These are phyloP conservation scores for Salvia hispanica DNA, from an alignment of 257 asterid species.

Conservation along the genomic window DNA sequence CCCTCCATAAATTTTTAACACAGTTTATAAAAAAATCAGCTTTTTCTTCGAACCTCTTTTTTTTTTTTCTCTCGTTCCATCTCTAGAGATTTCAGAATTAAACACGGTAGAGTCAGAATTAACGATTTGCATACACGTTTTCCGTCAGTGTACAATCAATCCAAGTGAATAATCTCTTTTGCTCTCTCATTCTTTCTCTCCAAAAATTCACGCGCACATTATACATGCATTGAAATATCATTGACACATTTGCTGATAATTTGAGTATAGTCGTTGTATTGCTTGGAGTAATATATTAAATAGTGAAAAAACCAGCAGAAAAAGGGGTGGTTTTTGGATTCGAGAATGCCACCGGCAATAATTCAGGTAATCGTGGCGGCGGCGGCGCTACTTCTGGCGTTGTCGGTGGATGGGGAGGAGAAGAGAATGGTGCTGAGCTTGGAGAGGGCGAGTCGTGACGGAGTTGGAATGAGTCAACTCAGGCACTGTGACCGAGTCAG, in stretches of 20 bases:
- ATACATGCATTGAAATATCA: conserved; percentile 13
- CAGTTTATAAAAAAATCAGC: no score
- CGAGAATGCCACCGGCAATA: conserved; percentile 44
- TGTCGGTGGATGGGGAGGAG: no score
- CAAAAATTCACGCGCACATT: conserved; percentile 30
- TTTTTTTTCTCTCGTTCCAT: no score
- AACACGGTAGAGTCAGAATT: no score
- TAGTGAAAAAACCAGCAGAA: conserved; percentile 12
- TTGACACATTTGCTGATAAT: conserved; percentile 3
- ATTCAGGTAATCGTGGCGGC: conserved; percentile 30
- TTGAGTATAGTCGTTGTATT: conserved; percentile 23
- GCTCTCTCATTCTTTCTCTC: conserved; percentile 33
- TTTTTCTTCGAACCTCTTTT: no score
- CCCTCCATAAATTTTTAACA: no score
- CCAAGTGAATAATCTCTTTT: conserved; percentile 9
- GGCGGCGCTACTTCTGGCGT: conserved; percentile 34
- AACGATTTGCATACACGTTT: conserved; percentile 22
- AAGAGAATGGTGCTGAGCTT: no score
- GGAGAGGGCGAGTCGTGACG: no score
- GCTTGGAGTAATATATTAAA: conserved; percentile 43
- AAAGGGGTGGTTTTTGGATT: conserved; percentile 21
- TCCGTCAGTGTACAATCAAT: conserved; percentile 7
- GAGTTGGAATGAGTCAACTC: conserved; percentile 66
- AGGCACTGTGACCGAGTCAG: conserved; percentile 63
- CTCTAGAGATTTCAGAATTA: no score